These are phyloP conservation scores for Panaeolus cyanescens DNA, from an alignment of 768 basidiomycete species.

Conservation along the genomic window DNA sequence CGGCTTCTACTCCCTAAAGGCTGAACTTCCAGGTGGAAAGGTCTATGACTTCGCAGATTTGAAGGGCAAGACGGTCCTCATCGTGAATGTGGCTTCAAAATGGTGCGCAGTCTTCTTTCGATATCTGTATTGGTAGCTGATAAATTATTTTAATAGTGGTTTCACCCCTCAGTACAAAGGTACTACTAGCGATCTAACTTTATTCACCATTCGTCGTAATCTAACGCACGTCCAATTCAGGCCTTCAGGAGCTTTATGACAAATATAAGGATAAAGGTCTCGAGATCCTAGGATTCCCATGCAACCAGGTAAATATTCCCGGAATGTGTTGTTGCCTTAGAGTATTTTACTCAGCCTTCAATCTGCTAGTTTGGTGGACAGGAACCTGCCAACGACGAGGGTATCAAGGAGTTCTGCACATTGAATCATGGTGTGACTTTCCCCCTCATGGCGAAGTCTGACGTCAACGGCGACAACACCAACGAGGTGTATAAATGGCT, in stretches of 20 bases:
- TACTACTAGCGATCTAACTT: constrained; percentile 22
- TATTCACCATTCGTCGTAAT: neutral
- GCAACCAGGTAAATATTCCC: constrained; percentile 64
- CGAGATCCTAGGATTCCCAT: constrained; percentile 88
- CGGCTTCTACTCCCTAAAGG: constrained; percentile 70
- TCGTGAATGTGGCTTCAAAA: constrained; percentile 78
- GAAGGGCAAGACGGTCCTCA: constrained; percentile 75
- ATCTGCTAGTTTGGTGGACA: constrained; percentile 73
- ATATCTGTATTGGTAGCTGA: neutral
- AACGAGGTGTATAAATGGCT: constrained; percentile 87
- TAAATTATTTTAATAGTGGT: constrained; percentile 46
- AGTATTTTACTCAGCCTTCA: neutral
- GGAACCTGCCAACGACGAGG: constrained; percentile 81
- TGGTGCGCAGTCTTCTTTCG: constrained; percentile 48
- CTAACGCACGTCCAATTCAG: constrained; percentile 32
- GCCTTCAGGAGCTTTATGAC: constrained; percentile 79
- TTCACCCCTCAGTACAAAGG: constrained; percentile 83
- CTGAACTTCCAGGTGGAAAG: constrained; percentile 57
- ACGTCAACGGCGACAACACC: constrained; percentile 86
- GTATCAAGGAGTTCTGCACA: constrained; percentile 73
- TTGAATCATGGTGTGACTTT: constrained; percentile 89
- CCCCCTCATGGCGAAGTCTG: constrained; percentile 90
- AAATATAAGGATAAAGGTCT: constrained; percentile 79
- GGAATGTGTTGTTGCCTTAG: neutral
- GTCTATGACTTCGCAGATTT: constrained; percentile 65